A percentile compares a stretch with the other conserved stretches of the same genome.
phyloP scores from a whole-genome alignment of 2,329 filamentous ascomycete genomes.

The Penicillium palitans region DNA sequence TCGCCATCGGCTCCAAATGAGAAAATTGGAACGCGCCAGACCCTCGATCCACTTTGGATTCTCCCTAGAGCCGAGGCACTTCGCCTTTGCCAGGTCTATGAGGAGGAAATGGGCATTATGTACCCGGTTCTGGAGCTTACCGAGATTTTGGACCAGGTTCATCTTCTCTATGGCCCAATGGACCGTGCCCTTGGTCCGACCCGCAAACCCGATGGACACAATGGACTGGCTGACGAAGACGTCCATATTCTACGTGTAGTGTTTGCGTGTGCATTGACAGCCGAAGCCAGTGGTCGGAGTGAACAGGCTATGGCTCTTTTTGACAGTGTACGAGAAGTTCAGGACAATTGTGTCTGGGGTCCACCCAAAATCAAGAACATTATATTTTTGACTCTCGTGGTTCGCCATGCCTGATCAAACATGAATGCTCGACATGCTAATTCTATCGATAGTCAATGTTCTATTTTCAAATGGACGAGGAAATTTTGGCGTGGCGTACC shows the following conservation, averaged over 20 bases:
- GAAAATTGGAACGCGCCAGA: constrained; percentile 34
- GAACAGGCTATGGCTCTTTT: constrained; percentile 71
- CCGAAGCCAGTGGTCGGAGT: constrained; percentile 77
- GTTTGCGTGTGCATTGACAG: constrained; percentile 71
- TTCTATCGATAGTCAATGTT: constrained; percentile 60
- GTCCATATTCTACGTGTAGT: constrained; percentile 77
- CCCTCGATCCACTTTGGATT: constrained; percentile 72
- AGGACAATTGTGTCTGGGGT: constrained; percentile 65
- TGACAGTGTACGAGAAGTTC: constrained; percentile 69
- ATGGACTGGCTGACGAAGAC: constrained; percentile 58
- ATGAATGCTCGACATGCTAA: constrained; percentile 3
- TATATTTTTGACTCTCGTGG: constrained; percentile 55
- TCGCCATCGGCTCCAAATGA: constrained; percentile 27
- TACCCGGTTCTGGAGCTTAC: constrained; percentile 78
- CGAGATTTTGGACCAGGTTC: constrained; percentile 66
- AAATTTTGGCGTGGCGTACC: constrained; percentile 82
- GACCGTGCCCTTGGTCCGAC: constrained; percentile 6
- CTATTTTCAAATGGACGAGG: constrained; percentile 81
- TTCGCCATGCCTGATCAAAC: constrained; percentile 16
- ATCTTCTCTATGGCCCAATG: constrained; percentile 54
- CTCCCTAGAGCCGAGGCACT: constrained; percentile 74
- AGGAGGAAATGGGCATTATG: constrained; percentile 88
- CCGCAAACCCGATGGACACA: constrained; percentile 24
- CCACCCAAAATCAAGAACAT: constrained; percentile 59
- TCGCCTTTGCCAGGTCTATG: constrained; percentile 74